Conservation (phyloP, 225 moss, liverwort and hornwort species). For the Anthoceros angustus region DNA sequence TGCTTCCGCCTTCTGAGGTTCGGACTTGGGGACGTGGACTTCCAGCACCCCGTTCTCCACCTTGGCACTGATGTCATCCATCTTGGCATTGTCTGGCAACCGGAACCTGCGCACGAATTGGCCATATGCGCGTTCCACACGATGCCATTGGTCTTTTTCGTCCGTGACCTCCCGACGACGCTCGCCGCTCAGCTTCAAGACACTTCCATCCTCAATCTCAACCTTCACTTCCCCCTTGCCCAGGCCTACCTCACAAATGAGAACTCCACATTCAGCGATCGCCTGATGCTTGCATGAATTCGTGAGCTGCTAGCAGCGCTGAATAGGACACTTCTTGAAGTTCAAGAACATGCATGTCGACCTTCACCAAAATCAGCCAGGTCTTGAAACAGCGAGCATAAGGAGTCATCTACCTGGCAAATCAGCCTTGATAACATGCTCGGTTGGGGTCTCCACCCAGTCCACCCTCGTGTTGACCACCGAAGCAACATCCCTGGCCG, state of each 20-base stretch:
- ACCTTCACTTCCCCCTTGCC: constrained; percentile 11
- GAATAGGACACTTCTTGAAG: too few species aligned
- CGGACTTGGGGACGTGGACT: constrained; percentile 10
- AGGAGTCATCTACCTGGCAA: constrained; percentile 3
- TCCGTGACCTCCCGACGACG: constrained; percentile 11
- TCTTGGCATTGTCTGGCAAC: constrained; percentile 12
- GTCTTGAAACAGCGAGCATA: background rate
- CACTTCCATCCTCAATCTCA: constrained; percentile 8
- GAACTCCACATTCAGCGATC: too few species aligned
- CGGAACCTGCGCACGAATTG: constrained; percentile 17
- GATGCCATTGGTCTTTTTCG: constrained; percentile 11
- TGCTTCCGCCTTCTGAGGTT: background rate
- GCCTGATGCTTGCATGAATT: too few species aligned
- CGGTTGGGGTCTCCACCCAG: constrained; percentile 6
- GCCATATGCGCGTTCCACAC: constrained; percentile 10
- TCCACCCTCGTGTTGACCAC: constrained; percentile 3
- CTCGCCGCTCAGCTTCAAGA: constrained; percentile 8
- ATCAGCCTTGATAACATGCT: constrained; percentile 6
- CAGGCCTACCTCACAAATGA: too few species aligned
- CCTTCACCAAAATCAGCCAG: background rate
- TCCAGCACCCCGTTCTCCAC: constrained; percentile 15
- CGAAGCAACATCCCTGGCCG: background rate
- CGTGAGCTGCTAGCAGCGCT: too few species aligned
- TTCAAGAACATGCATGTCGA: too few species aligned
- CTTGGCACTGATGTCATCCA: constrained; percentile 8